Percentiles rank a stretch among this genome's conserved stretches.
phyloP scores from a whole-genome alignment of 176 grass and related monocot genomes.

The Rhipidocladum racemiflorum region DNA sequence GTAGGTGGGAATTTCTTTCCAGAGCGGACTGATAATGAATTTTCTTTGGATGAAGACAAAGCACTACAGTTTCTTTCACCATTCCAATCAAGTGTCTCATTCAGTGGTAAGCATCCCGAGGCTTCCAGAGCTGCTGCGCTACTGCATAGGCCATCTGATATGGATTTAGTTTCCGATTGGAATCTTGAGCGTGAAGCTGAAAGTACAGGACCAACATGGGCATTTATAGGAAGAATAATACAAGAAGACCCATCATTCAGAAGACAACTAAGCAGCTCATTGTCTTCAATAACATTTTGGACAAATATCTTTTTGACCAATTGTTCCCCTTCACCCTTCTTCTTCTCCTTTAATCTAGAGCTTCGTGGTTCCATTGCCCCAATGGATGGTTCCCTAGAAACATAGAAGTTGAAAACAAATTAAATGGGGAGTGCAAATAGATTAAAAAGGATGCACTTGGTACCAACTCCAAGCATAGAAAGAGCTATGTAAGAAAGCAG shows the following conservation, averaged over 20 bases:
- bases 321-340: slow-evolving; percentile 82
- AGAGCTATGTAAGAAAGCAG: neutral
- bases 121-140: slow-evolving; percentile 44
- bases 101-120: slow-evolving; percentile 29
- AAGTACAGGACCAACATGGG: slow-evolving; percentile 41
- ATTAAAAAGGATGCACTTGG: neutral
- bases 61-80: slow-evolving; percentile 27
- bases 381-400: slow-evolving; percentile 59
- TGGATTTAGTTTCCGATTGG: slow-evolving; percentile 45
- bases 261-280: slow-evolving; percentile 61
- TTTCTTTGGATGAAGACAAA: slow-evolving; percentile 33
- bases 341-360: slow-evolving; percentile 89
- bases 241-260: slow-evolving; percentile 62
- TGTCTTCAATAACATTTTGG: slow-evolving; percentile 81
- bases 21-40: slow-evolving; percentile 21
- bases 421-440: slow-evolving; percentile 18
- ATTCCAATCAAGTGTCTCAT: slow-evolving; percentile 29
- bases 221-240: slow-evolving; percentile 66
- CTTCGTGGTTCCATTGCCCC: slow-evolving; percentile 70
- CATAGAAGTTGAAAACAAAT: slow-evolving; percentile 25
- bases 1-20: slow-evolving; percentile 27
- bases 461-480: slow-evolving; percentile 17
- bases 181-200: slow-evolving; percentile 47
- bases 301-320: slow-evolving; percentile 80
- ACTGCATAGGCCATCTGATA: slow-evolving; percentile 38